A percentile compares a stretch with the other conserved stretches of the same genome.
Evolutionary conservation across 371 early-diverging fungal genomes (phyloP).

Genomic region (Rhizopus microsporus): DNA sequence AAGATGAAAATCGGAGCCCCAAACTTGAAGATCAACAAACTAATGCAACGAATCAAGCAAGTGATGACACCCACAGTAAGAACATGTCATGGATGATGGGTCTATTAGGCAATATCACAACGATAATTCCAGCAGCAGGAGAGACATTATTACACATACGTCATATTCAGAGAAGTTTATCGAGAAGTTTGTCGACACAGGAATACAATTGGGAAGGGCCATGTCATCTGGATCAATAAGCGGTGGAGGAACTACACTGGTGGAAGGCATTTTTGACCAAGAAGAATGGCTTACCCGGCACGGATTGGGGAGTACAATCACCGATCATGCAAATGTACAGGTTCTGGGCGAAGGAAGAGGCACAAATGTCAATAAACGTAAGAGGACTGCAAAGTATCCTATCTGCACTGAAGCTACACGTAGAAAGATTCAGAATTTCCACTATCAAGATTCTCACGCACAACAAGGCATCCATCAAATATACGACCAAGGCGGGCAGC

Average conservation of each 20-base stretch:
- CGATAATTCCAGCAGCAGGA: slow-evolving; percentile 8
- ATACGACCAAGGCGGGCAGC: slow-evolving; percentile 16
- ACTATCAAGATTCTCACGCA: slow-evolving; percentile 13
- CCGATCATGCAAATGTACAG: too few relatives aligned
- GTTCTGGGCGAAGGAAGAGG: too few relatives aligned
- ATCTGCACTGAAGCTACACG: not conserved
- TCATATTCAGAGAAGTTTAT: too few relatives aligned
- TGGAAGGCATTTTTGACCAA: too few relatives aligned
- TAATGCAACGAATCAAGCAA: not conserved
- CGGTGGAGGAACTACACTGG: too few relatives aligned
- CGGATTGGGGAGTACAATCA: too few relatives aligned
- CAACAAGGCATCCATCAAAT: slow-evolving; percentile 19
- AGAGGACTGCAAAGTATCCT: not conserved
- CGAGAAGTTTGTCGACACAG: too few relatives aligned
- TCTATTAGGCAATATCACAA: slow-evolving; percentile 14
- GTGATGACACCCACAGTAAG: not conserved
- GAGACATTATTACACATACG: not conserved
- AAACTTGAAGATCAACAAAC: not conserved
- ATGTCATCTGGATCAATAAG: too few relatives aligned
- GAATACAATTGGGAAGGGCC: too few relatives aligned
- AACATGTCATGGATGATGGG: slow-evolving; percentile 5
- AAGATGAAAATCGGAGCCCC: slow-evolving; percentile 2
- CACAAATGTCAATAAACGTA: not conserved
- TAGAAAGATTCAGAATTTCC: not conserved
- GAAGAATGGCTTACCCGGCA: too few relatives aligned